Percentiles rank a stretch among this genome's conserved stretches.
phyloP scores from a whole-genome alignment of 768 basidiomycete genomes.

The Podaxis sp. region DNA sequence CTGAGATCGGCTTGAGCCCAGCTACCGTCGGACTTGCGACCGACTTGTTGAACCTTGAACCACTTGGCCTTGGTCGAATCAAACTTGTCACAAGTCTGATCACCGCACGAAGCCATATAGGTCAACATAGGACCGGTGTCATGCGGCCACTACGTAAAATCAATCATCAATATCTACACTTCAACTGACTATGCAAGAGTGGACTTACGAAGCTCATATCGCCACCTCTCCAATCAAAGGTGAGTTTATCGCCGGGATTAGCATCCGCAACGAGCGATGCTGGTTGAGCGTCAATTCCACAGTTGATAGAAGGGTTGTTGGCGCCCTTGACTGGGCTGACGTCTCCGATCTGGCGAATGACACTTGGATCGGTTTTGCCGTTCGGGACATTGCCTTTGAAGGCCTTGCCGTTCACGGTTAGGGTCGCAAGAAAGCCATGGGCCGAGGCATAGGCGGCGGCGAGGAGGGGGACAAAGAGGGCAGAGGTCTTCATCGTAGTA shows the following conservation, averaged over 20 bases:
- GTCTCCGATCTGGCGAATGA: conserved; percentile 39
- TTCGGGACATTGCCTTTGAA: conserved; percentile 29
- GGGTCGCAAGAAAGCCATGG: conserved; percentile 40
- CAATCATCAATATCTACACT: background rate
- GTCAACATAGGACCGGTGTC: conserved; percentile 70
- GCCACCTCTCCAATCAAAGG: conserved; percentile 58
- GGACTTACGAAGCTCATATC: conserved; percentile 32
- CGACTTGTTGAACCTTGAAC: conserved; percentile 70
- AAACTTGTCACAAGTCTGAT: conserved; percentile 56
- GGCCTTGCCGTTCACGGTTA: conserved; percentile 38
- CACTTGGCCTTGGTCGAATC: conserved; percentile 57
- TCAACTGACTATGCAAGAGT: background rate
- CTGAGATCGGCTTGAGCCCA: conserved; percentile 59
- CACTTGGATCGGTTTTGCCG: conserved; percentile 24
- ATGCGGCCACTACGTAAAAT: conserved; percentile 40
- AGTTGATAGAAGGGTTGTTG: conserved; percentile 53
- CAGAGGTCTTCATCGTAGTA: conserved; percentile 25
- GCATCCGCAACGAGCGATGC: conserved; percentile 52
- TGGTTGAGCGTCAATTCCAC: conserved; percentile 51
- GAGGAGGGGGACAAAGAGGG: conserved; percentile 31
- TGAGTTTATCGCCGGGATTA: conserved; percentile 55
- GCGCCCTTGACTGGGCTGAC: conserved; percentile 51
- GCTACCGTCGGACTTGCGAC: conserved; percentile 32
- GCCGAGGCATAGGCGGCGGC: conserved; percentile 37
- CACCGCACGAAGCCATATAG: conserved; percentile 67